Percentiles rank a stretch among this genome's conserved stretches.
Evolutionary conservation across 345 rosid genomes (phyloP).

Genomic region (Eucalyptus urophylla): DNA sequence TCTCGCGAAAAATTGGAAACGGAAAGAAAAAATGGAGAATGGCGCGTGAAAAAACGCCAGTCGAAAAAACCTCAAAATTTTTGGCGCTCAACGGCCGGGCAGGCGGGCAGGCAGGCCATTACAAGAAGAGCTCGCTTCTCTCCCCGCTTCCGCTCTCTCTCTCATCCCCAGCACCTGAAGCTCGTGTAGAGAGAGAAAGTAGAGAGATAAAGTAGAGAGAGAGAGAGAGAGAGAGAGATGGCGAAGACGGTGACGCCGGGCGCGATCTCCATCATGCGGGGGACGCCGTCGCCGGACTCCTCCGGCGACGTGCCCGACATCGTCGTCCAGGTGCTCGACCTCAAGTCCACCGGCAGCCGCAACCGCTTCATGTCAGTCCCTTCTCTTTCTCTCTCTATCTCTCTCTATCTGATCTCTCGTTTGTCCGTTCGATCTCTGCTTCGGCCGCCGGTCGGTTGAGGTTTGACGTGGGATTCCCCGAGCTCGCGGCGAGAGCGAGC

Average conservation of each 20-base stretch:
- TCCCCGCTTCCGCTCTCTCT: background rate
- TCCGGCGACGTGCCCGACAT: slow-evolving; percentile 34
- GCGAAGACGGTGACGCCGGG: slow-evolving; percentile 36
- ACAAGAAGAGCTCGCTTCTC: background rate
- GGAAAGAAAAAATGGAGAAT: background rate
- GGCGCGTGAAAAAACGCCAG: background rate
- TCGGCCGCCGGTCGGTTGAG: too few relatives aligned
- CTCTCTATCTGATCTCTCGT: background rate
- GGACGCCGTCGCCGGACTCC: slow-evolving; percentile 62
- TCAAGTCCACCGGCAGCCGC: slow-evolving; percentile 70
- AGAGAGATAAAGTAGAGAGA: background rate
- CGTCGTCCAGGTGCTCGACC: slow-evolving; percentile 71
- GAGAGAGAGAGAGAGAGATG: slow-evolving; percentile 5
- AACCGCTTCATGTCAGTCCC: slow-evolving; percentile 56
- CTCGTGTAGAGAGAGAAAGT: background rate
- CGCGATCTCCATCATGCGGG: slow-evolving; percentile 43
- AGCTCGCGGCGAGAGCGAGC: too few relatives aligned
- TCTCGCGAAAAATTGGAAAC: background rate
- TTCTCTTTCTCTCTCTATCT: background rate
- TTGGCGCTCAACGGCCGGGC: background rate
- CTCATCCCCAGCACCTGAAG: background rate
- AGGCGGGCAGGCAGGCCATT: background rate
- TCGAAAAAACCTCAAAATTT: background rate
- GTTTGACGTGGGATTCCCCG: too few relatives aligned
- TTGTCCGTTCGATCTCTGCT: background rate